Base-by-base conservation (phyloP, 352 stramenopile genomes). In the Phytophthora meadii region DNA sequence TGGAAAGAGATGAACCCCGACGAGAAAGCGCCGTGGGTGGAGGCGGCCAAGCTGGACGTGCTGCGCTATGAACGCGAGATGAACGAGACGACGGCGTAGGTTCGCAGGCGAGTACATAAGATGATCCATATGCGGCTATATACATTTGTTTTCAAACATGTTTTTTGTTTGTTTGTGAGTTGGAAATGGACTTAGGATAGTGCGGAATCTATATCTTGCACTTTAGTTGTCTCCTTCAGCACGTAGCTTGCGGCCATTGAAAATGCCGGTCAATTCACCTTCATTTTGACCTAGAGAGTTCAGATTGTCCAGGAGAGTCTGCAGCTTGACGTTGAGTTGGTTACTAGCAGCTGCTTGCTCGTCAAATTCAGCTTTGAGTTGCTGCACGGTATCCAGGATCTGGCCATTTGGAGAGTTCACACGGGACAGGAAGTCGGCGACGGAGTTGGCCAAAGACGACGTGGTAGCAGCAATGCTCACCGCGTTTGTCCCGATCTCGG, bases 21-120 rank as follows among this genome's bases (percentile, higher is more conserved):
- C 15, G 69, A 88, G 9, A 84, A 82, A 37, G 62, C 54, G 40
- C 77, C 75, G n/a, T 91, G 84, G 84, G 40, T 77, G n/a, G 76
- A 93, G 11, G 76, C 76, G 2, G 80, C 80, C 14, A 83, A 73
- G 50, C 61, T 87, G 41, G 84, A 93, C 51, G 69, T 81, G 64
- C 37, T 77, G 64, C 80, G 82, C n/a, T 93, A 91, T 47, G 76
- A 91, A 48, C 67, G 59, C 40, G 79, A 89, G 63, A 90, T 93
- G 77, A 91, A 93, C 65, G 84, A 90, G 65, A 77, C 74, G 22
- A 54, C 65, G 30, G 66, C 60, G 51, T 81, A 77, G 63, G 54
- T 27, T 51, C 55, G n/a, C 32, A 46, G 22, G 15, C 11, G 49
- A 58, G 55, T 60, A 64, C 61, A 51, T 60, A 57, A 22, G 22